phyloP scores from a whole-genome alignment of 257 asterid genomes.

The Lithospermum erythrorhizon region DNA sequence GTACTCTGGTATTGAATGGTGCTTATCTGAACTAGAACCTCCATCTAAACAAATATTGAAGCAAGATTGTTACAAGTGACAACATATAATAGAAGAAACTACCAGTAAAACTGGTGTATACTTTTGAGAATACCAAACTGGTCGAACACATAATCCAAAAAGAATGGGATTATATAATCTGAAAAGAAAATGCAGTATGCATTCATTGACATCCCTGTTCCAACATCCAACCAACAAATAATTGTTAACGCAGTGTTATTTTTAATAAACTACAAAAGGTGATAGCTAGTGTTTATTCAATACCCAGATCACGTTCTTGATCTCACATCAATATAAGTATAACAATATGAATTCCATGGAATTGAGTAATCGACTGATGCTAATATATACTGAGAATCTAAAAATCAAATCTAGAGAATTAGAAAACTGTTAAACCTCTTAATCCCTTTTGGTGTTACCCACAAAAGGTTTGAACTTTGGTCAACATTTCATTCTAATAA shows the following conservation, averaged over 20 bases:
- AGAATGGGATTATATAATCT: too few relatives aligned
- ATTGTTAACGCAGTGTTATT: neutral
- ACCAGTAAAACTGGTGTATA: slow-evolving; percentile 4
- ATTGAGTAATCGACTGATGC: slow-evolving; percentile 21
- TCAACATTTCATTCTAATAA: too few relatives aligned
- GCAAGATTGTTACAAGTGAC: neutral
- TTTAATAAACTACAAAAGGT: too few relatives aligned
- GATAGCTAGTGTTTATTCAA: neutral
- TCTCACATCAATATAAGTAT: neutral
- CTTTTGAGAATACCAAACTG: too few relatives aligned
- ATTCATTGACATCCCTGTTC: neutral
- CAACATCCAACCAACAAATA: neutral
- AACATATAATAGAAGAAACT: slow-evolving; percentile 1
- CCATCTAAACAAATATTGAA: slow-evolving; percentile 38
- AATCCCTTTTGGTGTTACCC: slow-evolving; percentile 1
- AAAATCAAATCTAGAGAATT: too few relatives aligned
- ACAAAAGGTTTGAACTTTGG: neutral
- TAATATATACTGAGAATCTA: too few relatives aligned
- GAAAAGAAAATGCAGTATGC: neutral
- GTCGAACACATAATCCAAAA: too few relatives aligned
- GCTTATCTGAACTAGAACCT: slow-evolving; percentile 64
- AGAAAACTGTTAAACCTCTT: slow-evolving; percentile 18
- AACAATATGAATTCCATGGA: neutral
- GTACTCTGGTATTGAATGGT: slow-evolving; percentile 41
- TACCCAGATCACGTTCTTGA: neutral